Conservation (phyloP, 768 basidiomycete genomes). For the Lepiota venenata region DNA sequence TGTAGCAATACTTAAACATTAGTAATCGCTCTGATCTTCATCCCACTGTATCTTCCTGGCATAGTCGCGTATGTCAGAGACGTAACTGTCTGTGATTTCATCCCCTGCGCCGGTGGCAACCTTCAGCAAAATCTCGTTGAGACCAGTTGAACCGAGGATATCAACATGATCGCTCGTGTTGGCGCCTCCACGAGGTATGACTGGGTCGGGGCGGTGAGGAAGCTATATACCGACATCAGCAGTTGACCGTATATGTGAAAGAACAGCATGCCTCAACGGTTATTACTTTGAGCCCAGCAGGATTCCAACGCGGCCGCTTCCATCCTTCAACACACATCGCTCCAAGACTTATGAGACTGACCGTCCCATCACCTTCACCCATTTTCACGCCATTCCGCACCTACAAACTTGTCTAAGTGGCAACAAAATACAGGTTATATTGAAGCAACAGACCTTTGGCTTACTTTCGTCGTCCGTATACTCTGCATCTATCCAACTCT, state of each 20-base stretch:
- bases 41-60: slow-evolving; percentile 78
- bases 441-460: slow-evolving; percentile 45
- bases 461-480: slow-evolving; percentile 60
- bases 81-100: slow-evolving; percentile 65
- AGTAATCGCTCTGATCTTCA: background rate
- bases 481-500: slow-evolving; percentile 83
- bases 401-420: slow-evolving; percentile 25
- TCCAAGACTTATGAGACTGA: slow-evolving; percentile 78
- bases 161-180: slow-evolving; percentile 92
- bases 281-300: slow-evolving; percentile 78
- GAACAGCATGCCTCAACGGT: slow-evolving; percentile 74
- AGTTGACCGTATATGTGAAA: slow-evolving; percentile 2
- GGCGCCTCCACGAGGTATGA: slow-evolving; percentile 84
- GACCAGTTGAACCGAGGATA: slow-evolving; percentile 68
- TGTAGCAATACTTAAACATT: background rate
- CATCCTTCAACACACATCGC: slow-evolving; percentile 98
- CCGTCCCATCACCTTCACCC: slow-evolving; percentile 96
- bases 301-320: slow-evolving; percentile 89
- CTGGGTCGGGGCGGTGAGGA: slow-evolving; percentile 71
- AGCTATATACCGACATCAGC: slow-evolving; percentile 39
- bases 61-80: slow-evolving; percentile 79
- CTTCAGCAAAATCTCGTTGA: slow-evolving; percentile 91
- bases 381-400: slow-evolving; percentile 84
- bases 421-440: background rate
- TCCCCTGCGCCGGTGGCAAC: slow-evolving; percentile 82